phyloP scores from a whole-genome alignment of 2,329 filamentous ascomycete species.

The Geosmithia morbida region DNA sequence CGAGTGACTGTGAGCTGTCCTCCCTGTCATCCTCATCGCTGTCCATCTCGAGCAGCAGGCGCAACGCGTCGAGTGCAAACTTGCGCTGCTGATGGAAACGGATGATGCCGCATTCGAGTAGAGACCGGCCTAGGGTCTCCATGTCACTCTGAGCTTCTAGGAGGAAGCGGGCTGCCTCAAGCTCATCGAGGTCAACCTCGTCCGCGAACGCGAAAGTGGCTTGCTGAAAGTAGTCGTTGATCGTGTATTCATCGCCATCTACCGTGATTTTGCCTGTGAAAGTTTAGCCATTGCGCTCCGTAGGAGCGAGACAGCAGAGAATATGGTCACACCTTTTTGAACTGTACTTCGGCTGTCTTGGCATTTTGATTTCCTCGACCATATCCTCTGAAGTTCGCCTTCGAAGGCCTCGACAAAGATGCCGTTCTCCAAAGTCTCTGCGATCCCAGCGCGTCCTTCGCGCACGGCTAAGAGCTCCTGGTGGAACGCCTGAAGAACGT shows the following conservation, averaged over 20 bases:
- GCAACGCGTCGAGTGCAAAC: conserved; percentile 69
- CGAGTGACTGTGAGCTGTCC: conserved; percentile 23
- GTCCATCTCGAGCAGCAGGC: conserved; percentile 60
- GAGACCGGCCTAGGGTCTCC: conserved; percentile 52
- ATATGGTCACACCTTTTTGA: conserved; percentile 37
- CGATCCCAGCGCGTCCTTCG: conserved; percentile 45
- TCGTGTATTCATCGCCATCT: conserved; percentile 55
- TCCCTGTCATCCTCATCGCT: conserved; percentile 13
- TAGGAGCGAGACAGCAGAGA: background rate
- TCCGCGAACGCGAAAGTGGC: conserved; percentile 71
- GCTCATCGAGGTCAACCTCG: conserved; percentile 78
- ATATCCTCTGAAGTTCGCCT: conserved; percentile 58
- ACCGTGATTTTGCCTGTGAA: conserved; percentile 58
- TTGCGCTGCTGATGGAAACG: conserved; percentile 78
- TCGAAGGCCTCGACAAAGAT: conserved; percentile 59
- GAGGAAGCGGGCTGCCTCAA: conserved; percentile 66
- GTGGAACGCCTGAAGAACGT: conserved; percentile 71
- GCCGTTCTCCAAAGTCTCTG: conserved; percentile 55
- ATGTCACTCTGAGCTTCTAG: conserved; percentile 59
- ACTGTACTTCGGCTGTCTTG: conserved; percentile 61
- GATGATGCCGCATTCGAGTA: conserved; percentile 68
- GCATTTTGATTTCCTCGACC: conserved; percentile 58
- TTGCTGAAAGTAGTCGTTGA: conserved; percentile 84
- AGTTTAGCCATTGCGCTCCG: conserved; percentile 5
- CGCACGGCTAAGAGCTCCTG: conserved; percentile 67